Evolutionary conservation across 305 asterid species (phyloP), one percentile per base, ranked within the genome.

Genomic region (Petunia hybrid): DNA sequence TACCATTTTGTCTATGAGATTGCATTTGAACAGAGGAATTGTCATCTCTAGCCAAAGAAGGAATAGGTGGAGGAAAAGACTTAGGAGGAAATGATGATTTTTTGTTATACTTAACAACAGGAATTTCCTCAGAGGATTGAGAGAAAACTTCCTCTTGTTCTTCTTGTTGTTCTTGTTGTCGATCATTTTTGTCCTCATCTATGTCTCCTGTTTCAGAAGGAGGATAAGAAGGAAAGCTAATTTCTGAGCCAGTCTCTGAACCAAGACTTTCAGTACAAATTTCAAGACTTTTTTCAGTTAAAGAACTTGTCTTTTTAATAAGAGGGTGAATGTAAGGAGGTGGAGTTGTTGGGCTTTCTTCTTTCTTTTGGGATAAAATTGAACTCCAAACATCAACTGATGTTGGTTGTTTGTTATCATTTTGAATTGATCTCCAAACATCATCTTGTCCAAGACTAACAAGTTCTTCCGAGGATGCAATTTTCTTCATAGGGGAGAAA

Each of bases 221-320:
- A 36, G 79, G 39, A 4, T 88, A 80, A 83, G 81, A 78, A 3
- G 88, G 71, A 7, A 91, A 83, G 78, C 86, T 88, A 57, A 90
- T 83, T 7, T 91, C 97, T 1, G 98, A 90, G 3, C 98, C 99
- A 0, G 98, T 92, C 67, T 95, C 98, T 0, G 98, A 92, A 0
- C 99, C 99, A 7, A 95, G 95, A 36, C 92, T 89, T 85, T 95
- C 99, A 1, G 98, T 95, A 84, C 99, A 95, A 42, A 92, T 84
- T 87, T 93, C 85, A 43, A 95, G 94, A n/a, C 97, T 91, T 85
- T 89, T 92, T 2, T 86, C 91, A 59, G 87, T 93, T 84, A 95
- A 80, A 74, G 86, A 22, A 79, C 91, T 88, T 0, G 83, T 83
- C 82, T 86, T 84, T 70, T 91, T 93, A 80, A 89, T 83, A 13